A percentile compares a stretch with the other conserved stretches of the same genome.
Conservation (phyloP, 768 basidiomycete species). For the Kwoniella sp. region DNA sequence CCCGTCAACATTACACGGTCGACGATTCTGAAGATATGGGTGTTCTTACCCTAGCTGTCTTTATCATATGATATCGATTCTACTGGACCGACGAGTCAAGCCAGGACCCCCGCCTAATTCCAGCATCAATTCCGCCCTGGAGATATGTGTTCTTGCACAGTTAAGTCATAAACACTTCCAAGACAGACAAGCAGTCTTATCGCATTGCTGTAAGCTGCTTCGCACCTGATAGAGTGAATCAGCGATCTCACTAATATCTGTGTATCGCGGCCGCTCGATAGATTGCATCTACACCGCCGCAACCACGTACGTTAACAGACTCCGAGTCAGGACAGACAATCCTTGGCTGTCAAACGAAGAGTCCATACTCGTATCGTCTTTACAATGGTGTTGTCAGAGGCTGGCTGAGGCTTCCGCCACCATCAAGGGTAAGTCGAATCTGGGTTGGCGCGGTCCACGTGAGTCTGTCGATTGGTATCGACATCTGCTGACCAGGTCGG, state of each 20-base stretch:
- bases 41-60: background rate
- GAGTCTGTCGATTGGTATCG: too few relatives aligned
- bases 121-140: background rate
- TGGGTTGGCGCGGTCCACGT: too few relatives aligned
- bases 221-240: too few relatives aligned
- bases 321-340: background rate
- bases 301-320: background rate
- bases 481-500: background rate
- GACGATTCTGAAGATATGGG: too few relatives aligned
- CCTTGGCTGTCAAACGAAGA: background rate
- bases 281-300: background rate
- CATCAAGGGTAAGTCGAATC: background rate
- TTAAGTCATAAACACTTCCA: background rate
- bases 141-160: background rate
- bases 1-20: background rate
- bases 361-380: background rate
- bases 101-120: background rate
- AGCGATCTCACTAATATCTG: too few relatives aligned
- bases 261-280: background rate
- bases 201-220: background rate
- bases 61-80: background rate
- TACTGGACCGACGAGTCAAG: background rate
- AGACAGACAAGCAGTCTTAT: background rate
- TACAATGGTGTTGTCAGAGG: background rate
- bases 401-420: background rate